Evolutionary conservation across 2,329 filamentous ascomycete genomes (phyloP).

Genomic region (Penicillium palitans): DNA sequence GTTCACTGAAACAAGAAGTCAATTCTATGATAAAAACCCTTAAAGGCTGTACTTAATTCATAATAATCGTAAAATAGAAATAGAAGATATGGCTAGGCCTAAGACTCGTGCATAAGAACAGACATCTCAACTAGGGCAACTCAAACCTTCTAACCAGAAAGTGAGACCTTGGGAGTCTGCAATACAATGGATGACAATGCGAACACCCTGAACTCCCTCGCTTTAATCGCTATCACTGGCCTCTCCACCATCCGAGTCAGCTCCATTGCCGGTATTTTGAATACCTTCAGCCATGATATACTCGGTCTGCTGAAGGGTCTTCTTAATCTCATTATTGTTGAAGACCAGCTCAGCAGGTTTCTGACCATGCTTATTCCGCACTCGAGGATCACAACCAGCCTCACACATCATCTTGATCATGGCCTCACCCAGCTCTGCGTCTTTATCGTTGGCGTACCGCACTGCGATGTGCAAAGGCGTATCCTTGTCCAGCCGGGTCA

Average conservation of each 20-base stretch:
- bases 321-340: conserved; percentile 45
- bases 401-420: conserved; percentile 54
- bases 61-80: conserved; percentile 23
- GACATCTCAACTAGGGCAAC: conserved; percentile 5
- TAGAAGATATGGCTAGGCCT: conserved; percentile 16
- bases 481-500: conserved; percentile 49
- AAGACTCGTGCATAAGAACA: conserved; percentile 14
- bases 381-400: conserved; percentile 50
- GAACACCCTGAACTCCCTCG: neutral
- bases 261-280: conserved; percentile 33
- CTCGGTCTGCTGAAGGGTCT: conserved; percentile 46
- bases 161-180: neutral
- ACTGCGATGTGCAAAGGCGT: conserved; percentile 49
- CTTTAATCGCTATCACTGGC: conserved; percentile 45
- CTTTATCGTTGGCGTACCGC: conserved; percentile 49
- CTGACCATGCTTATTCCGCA: conserved; percentile 50
- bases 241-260: conserved; percentile 40
- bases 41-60: conserved; percentile 12
- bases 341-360: conserved; percentile 49
- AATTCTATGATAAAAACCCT: neutral
- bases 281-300: conserved; percentile 50
- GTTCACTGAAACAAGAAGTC: neutral
- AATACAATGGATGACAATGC: neutral
- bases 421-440: conserved; percentile 43
- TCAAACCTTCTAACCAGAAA: neutral